A percentile compares a stretch with the other conserved stretches of the same genome.
These are phyloP conservation scores for Picea abies DNA, from an alignment of 83 land plant genomes.

Conservation along the genomic window DNA sequence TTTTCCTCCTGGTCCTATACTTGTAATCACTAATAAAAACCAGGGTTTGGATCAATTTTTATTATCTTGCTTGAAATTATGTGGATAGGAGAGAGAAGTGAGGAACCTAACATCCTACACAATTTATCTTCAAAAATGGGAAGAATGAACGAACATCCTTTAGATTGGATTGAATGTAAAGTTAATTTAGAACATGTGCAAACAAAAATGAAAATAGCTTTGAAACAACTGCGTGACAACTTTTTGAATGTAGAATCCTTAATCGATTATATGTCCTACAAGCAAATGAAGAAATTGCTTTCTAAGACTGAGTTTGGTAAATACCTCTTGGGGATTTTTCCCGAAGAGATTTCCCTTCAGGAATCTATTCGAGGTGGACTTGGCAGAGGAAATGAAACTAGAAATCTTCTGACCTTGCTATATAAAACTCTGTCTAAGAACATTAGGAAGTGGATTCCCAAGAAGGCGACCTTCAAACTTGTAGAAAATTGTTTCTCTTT, in stretches of 20 bases:
- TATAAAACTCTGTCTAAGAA: background rate
- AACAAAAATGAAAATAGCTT: background rate
- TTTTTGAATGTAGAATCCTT: background rate
- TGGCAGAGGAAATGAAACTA: background rate
- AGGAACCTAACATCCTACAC: background rate
- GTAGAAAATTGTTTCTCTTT: background rate
- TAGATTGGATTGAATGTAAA: background rate
- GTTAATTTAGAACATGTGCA: background rate
- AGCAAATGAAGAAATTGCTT: background rate
- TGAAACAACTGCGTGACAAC: too few relatives aligned
- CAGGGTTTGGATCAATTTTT: constrained; percentile 1
- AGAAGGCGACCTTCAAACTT: background rate
- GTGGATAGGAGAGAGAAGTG: constrained; percentile 1
- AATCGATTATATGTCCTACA: background rate
- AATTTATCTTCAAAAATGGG: background rate
- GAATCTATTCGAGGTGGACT: too few relatives aligned
- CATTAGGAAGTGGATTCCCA: background rate
- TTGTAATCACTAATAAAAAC: background rate
- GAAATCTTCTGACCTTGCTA: background rate
- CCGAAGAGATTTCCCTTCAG: too few relatives aligned
- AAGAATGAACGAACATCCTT: background rate
- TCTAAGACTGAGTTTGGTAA: background rate
- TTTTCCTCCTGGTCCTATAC: too few relatives aligned
- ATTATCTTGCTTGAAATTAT: constrained; percentile 1
- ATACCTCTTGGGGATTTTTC: too few relatives aligned